Base-by-base conservation (phyloP, 2,329 filamentous ascomycete species). In the Nemania sp. region DNA sequence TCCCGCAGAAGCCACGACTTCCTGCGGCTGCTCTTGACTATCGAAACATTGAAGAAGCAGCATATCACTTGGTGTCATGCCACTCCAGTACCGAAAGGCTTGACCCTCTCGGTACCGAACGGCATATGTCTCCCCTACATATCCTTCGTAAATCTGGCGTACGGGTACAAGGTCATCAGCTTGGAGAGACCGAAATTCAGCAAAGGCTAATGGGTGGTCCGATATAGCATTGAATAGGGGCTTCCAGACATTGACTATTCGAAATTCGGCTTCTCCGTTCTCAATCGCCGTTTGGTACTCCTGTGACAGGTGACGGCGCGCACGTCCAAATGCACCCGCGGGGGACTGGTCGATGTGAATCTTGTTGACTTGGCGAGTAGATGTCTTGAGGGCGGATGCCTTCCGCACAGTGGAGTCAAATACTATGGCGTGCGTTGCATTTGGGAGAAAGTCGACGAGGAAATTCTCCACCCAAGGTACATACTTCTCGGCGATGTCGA, bases 221-320 rank as follows among this genome's bases (percentile, higher is more conserved):
- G 17, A 18, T 2, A 58, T 40, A 9, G 39, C 17, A 5, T 32
- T 21, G n/a, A 46, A 52, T 9, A 58, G 5, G 20, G 55, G 55
- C n/a, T 53, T 58, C 55, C 55, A 58, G 12, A 58, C 47, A 17
- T 58, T 58, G 21, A 58, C 39, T n/a, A 58, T 58, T n/a, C 48
- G 55, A n/a, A 58, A 58, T 17, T 52, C 12, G 2, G 48, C 29
- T 17, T 58, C 12, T 3, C 55, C 55, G 10, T 47, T 58, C 32
- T 58, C 48, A 13, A 58, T 58, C 6, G 25, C n/a, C 37, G 2
- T n/a, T 20, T 39, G 12, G 10, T 21, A 34, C 9, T 52, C 20
- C 5, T 25, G 21, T 15, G 48, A 7, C 2, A 51, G 42, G 21
- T 58, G 55, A 7, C 55, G 34, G 11, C 55, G 40, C 15, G 40